phyloP scores from a whole-genome alignment of 441 rosid species.

The Erodium chrysanthum region DNA sequence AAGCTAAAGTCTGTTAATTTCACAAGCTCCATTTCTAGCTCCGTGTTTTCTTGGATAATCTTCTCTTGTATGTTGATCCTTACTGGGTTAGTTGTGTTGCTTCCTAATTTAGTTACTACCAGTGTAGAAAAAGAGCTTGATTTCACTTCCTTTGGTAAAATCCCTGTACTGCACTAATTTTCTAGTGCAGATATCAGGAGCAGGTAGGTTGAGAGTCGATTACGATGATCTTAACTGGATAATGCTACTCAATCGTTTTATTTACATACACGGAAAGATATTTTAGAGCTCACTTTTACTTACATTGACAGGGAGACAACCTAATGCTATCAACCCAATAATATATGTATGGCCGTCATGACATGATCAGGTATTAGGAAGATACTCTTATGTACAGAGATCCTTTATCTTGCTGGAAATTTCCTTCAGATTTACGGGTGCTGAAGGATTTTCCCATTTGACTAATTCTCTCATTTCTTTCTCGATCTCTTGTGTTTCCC shows the following conservation, averaged over 20 bases:
- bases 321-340: neutral
- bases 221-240: too few species aligned
- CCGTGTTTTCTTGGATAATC: neutral
- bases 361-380: neutral
- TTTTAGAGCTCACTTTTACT: neutral
- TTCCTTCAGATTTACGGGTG: constrained; percentile 22
- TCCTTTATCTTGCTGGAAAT: constrained; percentile 24
- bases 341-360: neutral
- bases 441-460: constrained; percentile 35
- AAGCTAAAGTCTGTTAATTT: neutral
- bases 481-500: constrained; percentile 40
- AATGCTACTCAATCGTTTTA: neutral
- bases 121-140: too few species aligned
- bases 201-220: neutral
- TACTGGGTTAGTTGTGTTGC: neutral
- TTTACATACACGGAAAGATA: neutral
- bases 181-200: too few species aligned
- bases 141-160: too few species aligned
- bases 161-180: too few species aligned
- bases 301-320: neutral
- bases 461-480: constrained; percentile 37
- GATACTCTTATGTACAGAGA: constrained; percentile 8
- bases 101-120: neutral
- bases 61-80: neutral
- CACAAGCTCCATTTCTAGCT: neutral